phyloP scores from a whole-genome alignment of 2,329 filamentous ascomycete species.

The Pleomassaria siparia region DNA sequence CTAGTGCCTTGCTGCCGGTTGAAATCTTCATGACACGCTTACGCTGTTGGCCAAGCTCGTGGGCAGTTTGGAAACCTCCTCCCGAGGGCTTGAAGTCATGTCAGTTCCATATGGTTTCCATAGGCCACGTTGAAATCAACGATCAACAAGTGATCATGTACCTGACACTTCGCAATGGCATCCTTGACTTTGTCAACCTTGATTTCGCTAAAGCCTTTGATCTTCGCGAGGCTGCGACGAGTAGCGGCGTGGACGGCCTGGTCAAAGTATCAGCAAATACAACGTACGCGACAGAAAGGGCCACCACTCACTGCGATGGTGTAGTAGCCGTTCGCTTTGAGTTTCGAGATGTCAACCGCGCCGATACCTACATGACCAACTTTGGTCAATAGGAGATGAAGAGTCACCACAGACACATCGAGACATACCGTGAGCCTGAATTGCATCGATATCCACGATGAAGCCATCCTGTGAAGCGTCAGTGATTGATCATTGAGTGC shows the following conservation, averaged over 20 bases:
- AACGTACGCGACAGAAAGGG: not conserved
- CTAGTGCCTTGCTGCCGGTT: conserved; percentile 70
- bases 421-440: conserved; percentile 62
- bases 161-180: conserved; percentile 62
- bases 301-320: conserved; percentile 59
- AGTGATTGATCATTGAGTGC: not conserved
- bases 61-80: conserved; percentile 65
- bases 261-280: conserved; percentile 1
- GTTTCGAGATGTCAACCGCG: conserved; percentile 65
- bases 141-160: conserved; percentile 30
- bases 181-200: conserved; percentile 74
- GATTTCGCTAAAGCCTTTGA: conserved; percentile 70
- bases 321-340: conserved; percentile 64
- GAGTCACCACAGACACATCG: not conserved
- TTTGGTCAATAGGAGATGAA: not conserved
- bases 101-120: conserved; percentile 14
- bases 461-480: conserved; percentile 46
- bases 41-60: conserved; percentile 64
- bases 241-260: conserved; percentile 64
- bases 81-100: conserved; percentile 52
- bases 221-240: conserved; percentile 62
- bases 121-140: not conserved
- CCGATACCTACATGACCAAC: conserved; percentile 58
- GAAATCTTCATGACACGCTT: conserved; percentile 66
- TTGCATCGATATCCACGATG: conserved; percentile 67